Percentiles rank a stretch among this genome's conserved stretches.
phyloP scores from a whole-genome alignment of 2,329 filamentous ascomycete species.

The Beauveria australis region DNA sequence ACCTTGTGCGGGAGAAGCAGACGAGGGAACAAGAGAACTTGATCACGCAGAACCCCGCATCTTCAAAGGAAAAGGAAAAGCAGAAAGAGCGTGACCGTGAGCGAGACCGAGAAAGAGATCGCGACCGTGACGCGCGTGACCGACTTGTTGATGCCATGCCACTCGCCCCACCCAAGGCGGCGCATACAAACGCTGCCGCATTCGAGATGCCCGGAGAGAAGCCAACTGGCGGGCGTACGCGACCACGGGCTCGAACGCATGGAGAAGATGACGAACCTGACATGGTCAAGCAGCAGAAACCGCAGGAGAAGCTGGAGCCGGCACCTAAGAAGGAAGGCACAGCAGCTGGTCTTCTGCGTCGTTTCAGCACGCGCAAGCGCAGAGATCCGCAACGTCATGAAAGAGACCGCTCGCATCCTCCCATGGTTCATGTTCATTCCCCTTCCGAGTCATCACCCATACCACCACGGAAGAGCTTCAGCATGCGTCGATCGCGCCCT shows the following conservation, averaged over 20 bases:
- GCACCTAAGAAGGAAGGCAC: slow-evolving; percentile 76
- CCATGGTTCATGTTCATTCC: slow-evolving; percentile 69
- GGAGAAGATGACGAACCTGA: slow-evolving; percentile 87
- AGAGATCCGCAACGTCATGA: slow-evolving; percentile 57
- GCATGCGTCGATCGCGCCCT: slow-evolving; percentile 56
- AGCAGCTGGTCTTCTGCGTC: slow-evolving; percentile 72
- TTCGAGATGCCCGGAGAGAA: slow-evolving; percentile 89
- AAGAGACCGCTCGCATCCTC: slow-evolving; percentile 60
- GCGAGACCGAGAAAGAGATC: slow-evolving; percentile 31
- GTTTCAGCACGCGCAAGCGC: slow-evolving; percentile 81
- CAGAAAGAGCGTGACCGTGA: slow-evolving; percentile 18
- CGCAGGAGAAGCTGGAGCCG: slow-evolving; percentile 49
- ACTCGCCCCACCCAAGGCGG: slow-evolving; percentile 72
- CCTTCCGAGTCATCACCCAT: slow-evolving; percentile 54
- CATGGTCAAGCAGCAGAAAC: slow-evolving; percentile 27
- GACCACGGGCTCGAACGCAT: slow-evolving; percentile 83
- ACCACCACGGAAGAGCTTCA: slow-evolving; percentile 78
- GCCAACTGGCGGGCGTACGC: slow-evolving; percentile 71
- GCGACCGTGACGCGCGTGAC: background rate
- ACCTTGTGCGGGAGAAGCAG: slow-evolving; percentile 89
- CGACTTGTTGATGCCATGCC: slow-evolving; percentile 43
- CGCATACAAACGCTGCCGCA: slow-evolving; percentile 75
- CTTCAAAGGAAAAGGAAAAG: slow-evolving; percentile 23
- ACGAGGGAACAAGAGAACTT: slow-evolving; percentile 56
- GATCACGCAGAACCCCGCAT: slow-evolving; percentile 38